A percentile compares a stretch with the other conserved stretches of the same genome.
These are phyloP conservation scores for Antitrichia curtipendula DNA, from an alignment of 225 moss, liverwort and hornwort genomes.

Conservation along the genomic window DNA sequence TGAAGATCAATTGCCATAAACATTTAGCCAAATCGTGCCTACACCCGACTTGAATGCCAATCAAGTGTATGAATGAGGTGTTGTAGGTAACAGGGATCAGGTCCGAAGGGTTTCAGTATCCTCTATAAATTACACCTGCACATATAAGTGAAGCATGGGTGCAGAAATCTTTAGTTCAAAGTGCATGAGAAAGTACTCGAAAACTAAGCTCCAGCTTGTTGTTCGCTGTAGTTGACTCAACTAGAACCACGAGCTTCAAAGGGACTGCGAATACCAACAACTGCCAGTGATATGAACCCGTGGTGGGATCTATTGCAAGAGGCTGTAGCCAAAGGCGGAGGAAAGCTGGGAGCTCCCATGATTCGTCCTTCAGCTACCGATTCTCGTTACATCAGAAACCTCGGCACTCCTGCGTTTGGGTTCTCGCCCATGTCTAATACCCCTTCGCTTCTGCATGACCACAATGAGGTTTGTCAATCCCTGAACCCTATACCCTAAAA, in stretches of 20 bases:
- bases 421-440: constrained; percentile 53
- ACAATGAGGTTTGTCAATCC: constrained; percentile 41
- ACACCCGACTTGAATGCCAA: neutral
- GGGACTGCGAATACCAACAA: constrained; percentile 16
- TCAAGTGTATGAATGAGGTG: neutral
- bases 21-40: neutral
- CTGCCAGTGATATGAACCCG: constrained; percentile 34
- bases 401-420: constrained; percentile 53
- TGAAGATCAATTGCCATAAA: neutral
- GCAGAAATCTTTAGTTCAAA: neutral
- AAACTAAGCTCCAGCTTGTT: neutral
- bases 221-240: constrained; percentile 21
- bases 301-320: constrained; percentile 54
- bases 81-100: neutral
- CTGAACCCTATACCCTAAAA: neutral
- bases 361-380: constrained; percentile 49
- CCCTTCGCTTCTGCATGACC: constrained; percentile 30
- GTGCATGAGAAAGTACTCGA: neutral
- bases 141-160: neutral
- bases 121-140: neutral
- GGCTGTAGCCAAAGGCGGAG: constrained; percentile 23
- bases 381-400: constrained; percentile 33
- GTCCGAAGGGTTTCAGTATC: neutral
- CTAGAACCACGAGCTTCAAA: neutral
- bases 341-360: constrained; percentile 18